A percentile compares a stretch with the other conserved stretches of the same genome.
phyloP scores from a whole-genome alignment of 257 asterid species.

The Solanum megistacrolobum region DNA sequence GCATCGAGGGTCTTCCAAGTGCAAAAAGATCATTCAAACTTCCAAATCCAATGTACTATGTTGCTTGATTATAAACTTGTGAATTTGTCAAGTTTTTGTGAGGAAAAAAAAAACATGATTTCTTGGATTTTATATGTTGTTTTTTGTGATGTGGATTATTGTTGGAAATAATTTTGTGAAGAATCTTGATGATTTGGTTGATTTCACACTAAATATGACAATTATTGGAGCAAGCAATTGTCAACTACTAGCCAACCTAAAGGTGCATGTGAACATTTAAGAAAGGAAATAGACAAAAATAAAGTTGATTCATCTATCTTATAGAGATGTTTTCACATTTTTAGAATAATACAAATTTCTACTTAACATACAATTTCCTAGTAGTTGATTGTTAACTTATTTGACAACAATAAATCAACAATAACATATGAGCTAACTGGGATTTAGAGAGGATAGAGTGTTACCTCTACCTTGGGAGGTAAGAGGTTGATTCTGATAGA shows the following conservation, averaged over 20 bases:
- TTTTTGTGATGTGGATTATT: not conserved
- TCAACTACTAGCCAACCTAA: not conserved
- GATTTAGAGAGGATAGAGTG: not conserved
- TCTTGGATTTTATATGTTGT: not conserved
- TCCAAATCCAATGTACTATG: slow-evolving; percentile 63
- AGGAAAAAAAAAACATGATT: not conserved
- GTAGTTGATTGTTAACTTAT: not conserved
- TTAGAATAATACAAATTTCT: not conserved
- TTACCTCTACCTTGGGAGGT: not conserved
- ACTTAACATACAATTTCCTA: not conserved
- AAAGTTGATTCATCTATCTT: not conserved
- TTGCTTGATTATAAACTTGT: slow-evolving; percentile 22
- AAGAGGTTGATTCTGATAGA: no score
- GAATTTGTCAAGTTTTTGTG: not conserved
- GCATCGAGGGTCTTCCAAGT: slow-evolving; percentile 50
- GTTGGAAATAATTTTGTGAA: not conserved
- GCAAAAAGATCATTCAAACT: slow-evolving; percentile 60
- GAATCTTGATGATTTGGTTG: not conserved
- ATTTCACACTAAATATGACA: not conserved
- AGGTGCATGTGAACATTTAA: not conserved
- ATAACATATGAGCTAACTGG: not conserved
- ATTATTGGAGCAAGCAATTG: not conserved
- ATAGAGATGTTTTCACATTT: not conserved
- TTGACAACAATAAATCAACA: not conserved
- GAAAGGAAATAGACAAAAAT: not conserved